Base-by-base conservation (phyloP, 306 rosid species). In the Canavalia ensiformis region DNA sequence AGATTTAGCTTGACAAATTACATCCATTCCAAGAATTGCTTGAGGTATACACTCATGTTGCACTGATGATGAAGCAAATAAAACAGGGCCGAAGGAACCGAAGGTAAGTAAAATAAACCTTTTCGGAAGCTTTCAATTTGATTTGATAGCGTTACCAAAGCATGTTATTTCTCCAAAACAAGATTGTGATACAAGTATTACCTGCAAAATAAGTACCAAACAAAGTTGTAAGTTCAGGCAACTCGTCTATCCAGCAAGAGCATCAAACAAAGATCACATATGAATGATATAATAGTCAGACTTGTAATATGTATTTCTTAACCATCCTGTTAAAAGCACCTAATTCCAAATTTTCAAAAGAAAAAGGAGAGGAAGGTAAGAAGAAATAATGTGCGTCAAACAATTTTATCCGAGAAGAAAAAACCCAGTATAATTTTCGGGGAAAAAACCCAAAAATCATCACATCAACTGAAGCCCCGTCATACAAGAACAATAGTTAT, bases 31-130 rank as follows among this genome's bases (percentile, higher is more conserved):
- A 41, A 96, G 92, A 76, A 96, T 93, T 46, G 99, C 99, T 94
- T 96, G 99, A 5, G 99, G 99, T 66, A 96, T 96, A 87, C 99
- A 96, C 77, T 96, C 99, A 49, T 96, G 99, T 96, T 96, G 99
- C 82, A 96, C 99, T 96, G 94, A 57, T 89, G 98, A 88, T 79
- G 92, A 91, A 86, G 86, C 91, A 95, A 93, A 91, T 84, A 95
- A 90, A 91, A 86, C 70, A 78, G 87, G 88, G 81, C 81, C 86
- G 83, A 87, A 84, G 89, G 90, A 87, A 89, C 91, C 93, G 80
- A 63, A 80, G 63, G 90, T 96, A 92, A 96, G 97, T 88, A 93
- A 89, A 92, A 70, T 80, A 86, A 90, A 89, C 85, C 81, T 87
- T 88, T 68, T 76, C 92, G 79, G 89, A 59, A 82, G 91, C 89